A percentile compares a stretch with the other conserved stretches of the same genome.
Evolutionary conservation across 371 early-diverging fungal species (phyloP).

Genomic region (Chytridiales sp.): DNA sequence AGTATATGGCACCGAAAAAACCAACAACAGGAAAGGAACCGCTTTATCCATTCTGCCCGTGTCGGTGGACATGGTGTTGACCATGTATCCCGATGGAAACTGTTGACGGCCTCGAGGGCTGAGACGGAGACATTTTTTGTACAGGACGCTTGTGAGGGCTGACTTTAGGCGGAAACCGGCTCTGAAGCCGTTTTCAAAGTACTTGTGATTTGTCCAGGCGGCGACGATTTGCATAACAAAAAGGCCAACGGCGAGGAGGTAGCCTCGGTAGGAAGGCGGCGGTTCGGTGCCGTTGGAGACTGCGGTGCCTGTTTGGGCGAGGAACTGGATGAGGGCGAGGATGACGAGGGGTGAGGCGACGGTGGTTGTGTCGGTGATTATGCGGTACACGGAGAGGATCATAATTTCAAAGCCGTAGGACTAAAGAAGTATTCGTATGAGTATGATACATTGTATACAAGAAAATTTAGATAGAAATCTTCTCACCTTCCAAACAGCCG

Average conservation of each 20-base stretch:
- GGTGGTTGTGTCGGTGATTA: conserved; percentile 10
- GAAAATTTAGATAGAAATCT: not conserved
- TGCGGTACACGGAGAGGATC: not conserved
- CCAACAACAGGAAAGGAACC: conserved; percentile 18
- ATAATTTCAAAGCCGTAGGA: conserved; percentile 8
- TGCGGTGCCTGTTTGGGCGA: conserved; percentile 7
- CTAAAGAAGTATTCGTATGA: not conserved
- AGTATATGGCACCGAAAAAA: conserved; percentile 20
- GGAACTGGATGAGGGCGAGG: conserved; percentile 14
- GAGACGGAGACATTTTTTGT: conserved; percentile 22
- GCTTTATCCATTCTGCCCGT: conserved; percentile 21
- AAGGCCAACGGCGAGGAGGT: conserved; percentile 12
- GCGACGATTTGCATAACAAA: conserved; percentile 21
- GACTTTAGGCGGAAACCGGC: conserved; percentile 11
- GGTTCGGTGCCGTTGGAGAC: not conserved
- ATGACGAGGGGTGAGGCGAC: conserved; percentile 10
- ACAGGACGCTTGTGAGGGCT: conserved; percentile 15
- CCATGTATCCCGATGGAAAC: conserved; percentile 14
- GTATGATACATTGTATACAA: not conserved
- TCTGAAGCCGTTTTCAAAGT: conserved; percentile 15
- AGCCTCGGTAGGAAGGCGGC: conserved; percentile 14
- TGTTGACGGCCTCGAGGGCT: conserved; percentile 21
- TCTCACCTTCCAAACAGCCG: conserved; percentile 10
- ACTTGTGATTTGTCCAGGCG: conserved; percentile 15
- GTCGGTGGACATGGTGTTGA: conserved; percentile 25